Evolutionary conservation across 768 basidiomycete species (phyloP).

Genomic region (Termitomyces sp.): DNA sequence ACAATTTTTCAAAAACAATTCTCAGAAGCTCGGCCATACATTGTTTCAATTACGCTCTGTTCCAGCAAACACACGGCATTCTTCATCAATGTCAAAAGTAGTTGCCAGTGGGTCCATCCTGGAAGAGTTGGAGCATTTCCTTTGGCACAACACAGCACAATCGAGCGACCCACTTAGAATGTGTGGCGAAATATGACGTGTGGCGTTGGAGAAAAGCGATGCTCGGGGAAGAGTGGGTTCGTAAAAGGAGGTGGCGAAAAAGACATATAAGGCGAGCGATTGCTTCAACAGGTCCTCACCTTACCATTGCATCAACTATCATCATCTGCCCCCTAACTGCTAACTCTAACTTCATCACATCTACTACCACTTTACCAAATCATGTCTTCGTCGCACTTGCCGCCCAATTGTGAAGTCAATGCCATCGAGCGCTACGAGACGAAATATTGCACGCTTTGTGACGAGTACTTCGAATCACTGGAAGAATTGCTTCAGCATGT

Average conservation of each 20-base stretch:
- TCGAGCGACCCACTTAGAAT: background rate
- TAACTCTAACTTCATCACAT: background rate
- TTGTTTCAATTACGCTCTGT: background rate
- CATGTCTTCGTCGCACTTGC: background rate
- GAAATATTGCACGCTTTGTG: conserved; percentile 1
- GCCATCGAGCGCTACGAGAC: background rate
- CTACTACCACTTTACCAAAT: too few relatives aligned
- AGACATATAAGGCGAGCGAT: conserved; percentile 2
- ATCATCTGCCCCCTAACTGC: background rate
- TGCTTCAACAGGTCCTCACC: background rate
- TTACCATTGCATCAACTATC: conserved; percentile 3
- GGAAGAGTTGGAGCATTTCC: background rate
- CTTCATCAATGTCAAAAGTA: background rate
- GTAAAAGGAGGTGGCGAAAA: conserved; percentile 2
- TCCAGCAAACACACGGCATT: background rate
- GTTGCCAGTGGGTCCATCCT: too few relatives aligned
- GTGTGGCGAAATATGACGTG: background rate
- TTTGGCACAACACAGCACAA: background rate
- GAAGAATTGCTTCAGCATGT: background rate
- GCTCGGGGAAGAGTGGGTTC: conserved; percentile 1
- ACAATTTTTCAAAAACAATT: background rate
- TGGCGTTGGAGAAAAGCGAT: background rate
- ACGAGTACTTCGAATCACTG: background rate
- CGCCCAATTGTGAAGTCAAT: background rate
- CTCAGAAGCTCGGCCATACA: background rate